phyloP scores from a whole-genome alignment of 257 asterid genomes.

The Solanum verrucosum region DNA sequence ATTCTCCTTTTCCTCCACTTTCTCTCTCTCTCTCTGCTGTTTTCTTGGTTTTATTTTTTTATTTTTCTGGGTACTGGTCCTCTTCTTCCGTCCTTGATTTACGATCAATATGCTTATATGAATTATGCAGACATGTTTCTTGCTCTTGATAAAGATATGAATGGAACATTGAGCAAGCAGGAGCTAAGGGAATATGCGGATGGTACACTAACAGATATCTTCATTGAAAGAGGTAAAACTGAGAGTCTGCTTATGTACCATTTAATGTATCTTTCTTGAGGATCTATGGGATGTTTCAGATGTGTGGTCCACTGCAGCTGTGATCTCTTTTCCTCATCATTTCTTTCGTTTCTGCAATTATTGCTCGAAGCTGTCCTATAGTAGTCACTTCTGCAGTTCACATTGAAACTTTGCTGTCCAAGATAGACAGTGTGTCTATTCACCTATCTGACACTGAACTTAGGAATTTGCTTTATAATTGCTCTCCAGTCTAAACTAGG shows the following conservation, averaged over 20 bases:
- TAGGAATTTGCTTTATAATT: neutral
- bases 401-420: neutral
- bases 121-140: conserved; percentile 81
- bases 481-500: neutral
- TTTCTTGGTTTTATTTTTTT: neutral
- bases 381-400: neutral
- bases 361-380: neutral
- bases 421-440: neutral
- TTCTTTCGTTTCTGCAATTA: neutral
- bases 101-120: neutral
- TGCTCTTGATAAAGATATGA: conserved; percentile 97
- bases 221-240: conserved; percentile 87
- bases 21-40: neutral
- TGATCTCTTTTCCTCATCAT: neutral
- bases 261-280: neutral
- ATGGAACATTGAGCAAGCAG: conserved; percentile 86
- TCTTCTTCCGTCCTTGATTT: neutral
- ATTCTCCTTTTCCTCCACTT: neutral
- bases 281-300: neutral
- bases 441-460: neutral
- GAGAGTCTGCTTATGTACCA: neutral
- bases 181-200: conserved; percentile 99
- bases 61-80: neutral
- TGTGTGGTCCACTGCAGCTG: neutral
- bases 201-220: conserved; percentile 88